These are phyloP conservation scores for Cyberlindnera xishuangbannaensis DNA, from an alignment of 805 yeast genomes.

Conservation along the genomic window DNA sequence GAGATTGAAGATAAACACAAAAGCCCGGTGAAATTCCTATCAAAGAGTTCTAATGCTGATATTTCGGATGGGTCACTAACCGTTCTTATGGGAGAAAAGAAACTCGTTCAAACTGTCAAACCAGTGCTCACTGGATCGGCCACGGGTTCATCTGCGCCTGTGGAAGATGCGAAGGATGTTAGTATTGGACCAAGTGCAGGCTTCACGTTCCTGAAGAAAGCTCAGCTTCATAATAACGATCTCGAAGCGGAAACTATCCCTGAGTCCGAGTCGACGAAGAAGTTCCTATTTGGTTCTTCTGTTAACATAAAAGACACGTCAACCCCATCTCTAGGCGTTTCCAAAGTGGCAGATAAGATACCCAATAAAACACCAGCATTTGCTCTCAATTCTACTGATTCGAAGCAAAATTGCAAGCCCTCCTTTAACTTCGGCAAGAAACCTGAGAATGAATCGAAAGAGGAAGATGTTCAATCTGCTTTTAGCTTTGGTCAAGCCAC, in stretches of 20 bases:
- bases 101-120: slow-evolving; percentile 15
- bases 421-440: too few relatives aligned
- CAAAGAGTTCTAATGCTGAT: slow-evolving; percentile 2
- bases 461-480: too few relatives aligned
- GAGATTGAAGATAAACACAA: slow-evolving; percentile 16
- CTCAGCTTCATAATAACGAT: too few relatives aligned
- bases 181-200: slow-evolving; percentile 26
- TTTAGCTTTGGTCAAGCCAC: background rate
- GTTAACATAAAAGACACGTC: too few relatives aligned
- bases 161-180: slow-evolving; percentile 2
- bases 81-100: slow-evolving; percentile 16
- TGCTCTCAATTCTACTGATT: too few relatives aligned
- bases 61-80: slow-evolving; percentile 11
- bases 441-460: too few relatives aligned
- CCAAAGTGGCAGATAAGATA: too few relatives aligned
- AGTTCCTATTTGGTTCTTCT: too few relatives aligned
- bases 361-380: too few relatives aligned
- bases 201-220: slow-evolving; percentile 21
- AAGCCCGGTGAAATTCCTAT: slow-evolving; percentile 20
- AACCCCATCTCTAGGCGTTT: too few relatives aligned
- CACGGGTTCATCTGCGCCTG: background rate
- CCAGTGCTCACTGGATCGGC: slow-evolving; percentile 6
- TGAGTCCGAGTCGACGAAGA: background rate
- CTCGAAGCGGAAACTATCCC: background rate
- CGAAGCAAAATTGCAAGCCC: too few relatives aligned